These are phyloP conservation scores for Gomphus sp. DNA, from an alignment of 1,284 basidiomycete species.

Conservation along the genomic window DNA sequence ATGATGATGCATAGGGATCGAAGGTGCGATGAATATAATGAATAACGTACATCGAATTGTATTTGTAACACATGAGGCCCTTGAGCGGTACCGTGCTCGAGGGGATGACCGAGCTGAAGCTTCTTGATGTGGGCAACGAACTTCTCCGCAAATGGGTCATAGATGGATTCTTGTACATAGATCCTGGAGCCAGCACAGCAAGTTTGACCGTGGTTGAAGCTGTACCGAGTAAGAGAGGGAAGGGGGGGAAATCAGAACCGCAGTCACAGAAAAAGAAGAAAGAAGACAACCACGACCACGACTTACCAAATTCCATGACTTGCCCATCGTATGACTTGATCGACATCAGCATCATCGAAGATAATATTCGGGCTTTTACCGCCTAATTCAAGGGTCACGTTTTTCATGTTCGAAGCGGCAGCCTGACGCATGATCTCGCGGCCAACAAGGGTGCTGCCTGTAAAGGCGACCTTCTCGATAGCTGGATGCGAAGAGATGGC, in stretches of 20 bases:
- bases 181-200: conserved; percentile 84
- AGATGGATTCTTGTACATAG: conserved; percentile 77
- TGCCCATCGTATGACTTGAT: conserved; percentile 77
- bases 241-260: conserved; percentile 13
- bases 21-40: neutral
- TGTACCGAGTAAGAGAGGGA: conserved; percentile 15
- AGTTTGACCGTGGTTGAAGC: conserved; percentile 76
- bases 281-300: neutral
- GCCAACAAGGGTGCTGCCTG: conserved; percentile 73
- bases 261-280: conserved; percentile 15
- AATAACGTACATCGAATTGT: conserved; percentile 48
- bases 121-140: conserved; percentile 50
- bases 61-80: conserved; percentile 82
- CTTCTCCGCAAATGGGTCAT: conserved; percentile 63
- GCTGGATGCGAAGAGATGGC: conserved; percentile 37
- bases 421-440: conserved; percentile 80
- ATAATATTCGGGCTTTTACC: conserved; percentile 84
- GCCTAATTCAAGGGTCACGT: conserved; percentile 86
- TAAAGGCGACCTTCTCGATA: conserved; percentile 51
- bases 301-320: conserved; percentile 68
- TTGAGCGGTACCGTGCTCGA: conserved; percentile 60
- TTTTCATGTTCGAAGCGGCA: conserved; percentile 80
- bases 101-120: conserved; percentile 72
- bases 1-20: neutral
- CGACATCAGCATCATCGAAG: conserved; percentile 66